Evolutionary conservation across 768 basidiomycete genomes (phyloP).

Genomic region (Rhodotorula toruloides): DNA sequence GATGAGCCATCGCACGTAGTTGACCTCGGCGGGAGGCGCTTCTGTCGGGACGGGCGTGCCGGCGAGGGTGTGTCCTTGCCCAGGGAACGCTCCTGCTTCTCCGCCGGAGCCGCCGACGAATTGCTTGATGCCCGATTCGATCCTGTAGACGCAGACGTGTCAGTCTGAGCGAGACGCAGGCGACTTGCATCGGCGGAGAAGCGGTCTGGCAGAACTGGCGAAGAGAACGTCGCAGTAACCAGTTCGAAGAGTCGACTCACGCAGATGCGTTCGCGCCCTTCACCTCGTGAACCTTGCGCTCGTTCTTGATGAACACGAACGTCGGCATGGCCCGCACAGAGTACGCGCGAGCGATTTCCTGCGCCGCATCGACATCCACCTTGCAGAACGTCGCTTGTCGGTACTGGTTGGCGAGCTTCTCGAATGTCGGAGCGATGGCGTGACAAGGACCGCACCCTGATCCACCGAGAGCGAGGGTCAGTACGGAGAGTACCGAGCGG

Average conservation of each 20-base stretch:
- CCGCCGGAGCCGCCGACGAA: neutral
- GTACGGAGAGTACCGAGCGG: too few relatives aligned
- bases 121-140: slow-evolving; percentile 32
- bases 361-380: slow-evolving; percentile 48
- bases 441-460: slow-evolving; percentile 30
- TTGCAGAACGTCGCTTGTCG: slow-evolving; percentile 46
- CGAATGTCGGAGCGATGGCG: slow-evolving; percentile 47
- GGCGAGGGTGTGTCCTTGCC: slow-evolving; percentile 19
- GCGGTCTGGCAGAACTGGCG: too few relatives aligned
- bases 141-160: neutral
- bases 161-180: neutral
- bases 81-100: slow-evolving; percentile 20
- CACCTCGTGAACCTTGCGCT: slow-evolving; percentile 45
- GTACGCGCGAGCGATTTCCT: slow-evolving; percentile 45
- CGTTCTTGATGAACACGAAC: slow-evolving; percentile 47
- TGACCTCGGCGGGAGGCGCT: slow-evolving; percentile 3
- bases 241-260: too few relatives aligned
- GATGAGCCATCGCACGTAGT: neutral
- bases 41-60: slow-evolving; percentile 24
- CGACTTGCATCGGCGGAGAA: too few relatives aligned
- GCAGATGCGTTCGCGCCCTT: slow-evolving; percentile 43
- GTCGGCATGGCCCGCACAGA: slow-evolving; percentile 49
- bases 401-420: slow-evolving; percentile 45
- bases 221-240: too few relatives aligned
- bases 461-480: neutral